These are phyloP conservation scores for Knoxdaviesia capensis DNA, from an alignment of 2,329 filamentous ascomycete genomes.

Conservation along the genomic window DNA sequence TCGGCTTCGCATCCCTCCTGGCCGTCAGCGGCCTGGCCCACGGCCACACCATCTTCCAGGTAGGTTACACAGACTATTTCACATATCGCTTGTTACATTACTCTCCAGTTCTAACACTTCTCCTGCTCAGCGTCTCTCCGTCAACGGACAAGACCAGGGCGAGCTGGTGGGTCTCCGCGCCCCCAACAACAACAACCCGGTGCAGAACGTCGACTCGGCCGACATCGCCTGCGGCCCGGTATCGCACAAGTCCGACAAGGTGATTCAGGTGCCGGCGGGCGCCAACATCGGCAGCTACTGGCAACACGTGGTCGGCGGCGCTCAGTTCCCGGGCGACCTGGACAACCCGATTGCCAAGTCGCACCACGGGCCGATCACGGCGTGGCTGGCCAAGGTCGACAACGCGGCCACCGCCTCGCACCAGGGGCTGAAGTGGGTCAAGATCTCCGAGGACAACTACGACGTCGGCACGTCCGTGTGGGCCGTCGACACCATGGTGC, in stretches of 20 bases:
- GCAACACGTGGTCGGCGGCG: constrained; percentile 32
- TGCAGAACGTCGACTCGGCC: constrained; percentile 25
- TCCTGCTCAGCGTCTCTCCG: constrained; percentile 14
- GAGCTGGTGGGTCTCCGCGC: constrained; percentile 28
- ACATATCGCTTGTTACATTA: not conserved
- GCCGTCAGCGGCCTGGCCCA: constrained; percentile 11
- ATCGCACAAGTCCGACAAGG: constrained; percentile 17
- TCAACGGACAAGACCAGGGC: constrained; percentile 27
- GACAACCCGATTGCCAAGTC: constrained; percentile 33
- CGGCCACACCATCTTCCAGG: constrained; percentile 22
- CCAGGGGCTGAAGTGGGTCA: constrained; percentile 28
- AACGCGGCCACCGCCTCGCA: constrained; percentile 23
- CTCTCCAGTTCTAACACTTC: not conserved
- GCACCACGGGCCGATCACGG: constrained; percentile 32
- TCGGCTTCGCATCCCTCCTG: constrained; percentile 1
- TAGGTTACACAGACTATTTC: not conserved
- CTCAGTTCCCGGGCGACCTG: constrained; percentile 24
- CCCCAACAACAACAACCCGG: constrained; percentile 29
- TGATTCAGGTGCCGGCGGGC: constrained; percentile 28
- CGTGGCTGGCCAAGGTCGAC: constrained; percentile 31
- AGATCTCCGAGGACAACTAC: constrained; percentile 30
- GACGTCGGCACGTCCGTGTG: constrained; percentile 20
- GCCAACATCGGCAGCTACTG: constrained; percentile 30
- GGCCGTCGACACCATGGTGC: constrained; percentile 25
- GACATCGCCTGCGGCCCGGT: constrained; percentile 29